Conservation (phyloP, 2,329 filamentous ascomycete species). For the Epichloe aotearoae region DNA sequence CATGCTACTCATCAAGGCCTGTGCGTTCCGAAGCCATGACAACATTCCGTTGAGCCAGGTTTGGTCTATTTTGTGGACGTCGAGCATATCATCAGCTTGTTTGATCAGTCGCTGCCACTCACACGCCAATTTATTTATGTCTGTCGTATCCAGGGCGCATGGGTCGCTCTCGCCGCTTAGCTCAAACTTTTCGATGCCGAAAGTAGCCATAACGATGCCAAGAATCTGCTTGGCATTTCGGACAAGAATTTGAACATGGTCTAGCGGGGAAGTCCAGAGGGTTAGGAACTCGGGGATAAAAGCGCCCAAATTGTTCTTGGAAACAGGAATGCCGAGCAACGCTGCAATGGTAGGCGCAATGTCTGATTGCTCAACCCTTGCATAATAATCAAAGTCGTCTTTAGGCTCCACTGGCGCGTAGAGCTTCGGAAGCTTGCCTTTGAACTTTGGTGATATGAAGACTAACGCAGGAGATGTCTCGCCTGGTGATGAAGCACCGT, state of each 20-base stretch:
- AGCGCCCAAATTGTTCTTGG: conserved; percentile 79
- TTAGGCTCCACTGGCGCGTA: conserved; percentile 43
- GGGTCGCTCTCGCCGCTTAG: conserved; percentile 20
- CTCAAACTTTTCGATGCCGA: conserved; percentile 36
- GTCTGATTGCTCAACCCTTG: conserved; percentile 82
- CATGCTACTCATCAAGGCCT: conserved; percentile 71
- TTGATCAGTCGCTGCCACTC: conserved; percentile 40
- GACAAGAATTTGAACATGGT: conserved; percentile 55
- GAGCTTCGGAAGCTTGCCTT: conserved; percentile 32
- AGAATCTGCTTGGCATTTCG: conserved; percentile 74
- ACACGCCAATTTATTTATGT: conserved; percentile 51
- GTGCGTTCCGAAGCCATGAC: conserved; percentile 57
- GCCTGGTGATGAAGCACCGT: conserved; percentile 83
- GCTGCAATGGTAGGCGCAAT: conserved; percentile 80
- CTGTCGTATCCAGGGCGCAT: conserved; percentile 19
- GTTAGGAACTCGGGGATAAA: conserved; percentile 68
- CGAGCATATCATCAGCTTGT: conserved; percentile 12
- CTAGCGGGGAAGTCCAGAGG: conserved; percentile 47
- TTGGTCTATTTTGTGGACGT: conserved; percentile 17
- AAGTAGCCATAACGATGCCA: conserved; percentile 61
- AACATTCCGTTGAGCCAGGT: conserved; percentile 31
- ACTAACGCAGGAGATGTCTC: conserved; percentile 89
- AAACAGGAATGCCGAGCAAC: conserved; percentile 74
- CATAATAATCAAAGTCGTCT: conserved; percentile 73
- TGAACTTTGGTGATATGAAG: conserved; percentile 78